phyloP scores from a whole-genome alignment of 768 basidiomycete genomes.

The Leucocoprinus sp. region DNA sequence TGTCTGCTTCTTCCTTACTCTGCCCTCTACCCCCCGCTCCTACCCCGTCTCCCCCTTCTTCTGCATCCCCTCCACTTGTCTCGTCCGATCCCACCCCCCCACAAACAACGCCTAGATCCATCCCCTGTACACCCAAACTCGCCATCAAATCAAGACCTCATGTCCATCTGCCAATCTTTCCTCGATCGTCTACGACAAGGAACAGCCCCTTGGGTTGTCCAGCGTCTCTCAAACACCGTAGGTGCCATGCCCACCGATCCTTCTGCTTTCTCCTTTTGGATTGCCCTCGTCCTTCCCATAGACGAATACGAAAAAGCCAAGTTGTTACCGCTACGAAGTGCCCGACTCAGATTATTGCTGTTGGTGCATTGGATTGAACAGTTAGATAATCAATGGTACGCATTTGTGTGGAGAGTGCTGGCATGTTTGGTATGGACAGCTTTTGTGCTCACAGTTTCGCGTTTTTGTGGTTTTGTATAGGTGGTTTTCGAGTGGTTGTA shows the following conservation, averaged over 20 bases:
- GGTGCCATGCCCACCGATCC: conserved; percentile 72
- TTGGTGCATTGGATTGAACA: conserved; percentile 94
- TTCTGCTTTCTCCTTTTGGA: conserved; percentile 78
- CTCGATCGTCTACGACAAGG: conserved; percentile 46
- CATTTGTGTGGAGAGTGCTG: conserved; percentile 19
- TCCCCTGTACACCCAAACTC: conserved; percentile 15
- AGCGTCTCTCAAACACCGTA: conserved; percentile 72
- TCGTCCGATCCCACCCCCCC: conserved; percentile 12
- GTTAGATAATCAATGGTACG: conserved; percentile 45
- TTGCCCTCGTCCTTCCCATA: conserved; percentile 83
- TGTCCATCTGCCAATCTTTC: conserved; percentile 35
- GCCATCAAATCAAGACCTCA: conserved; percentile 55
- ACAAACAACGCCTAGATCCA: neutral
- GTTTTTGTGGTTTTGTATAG: conserved; percentile 33
- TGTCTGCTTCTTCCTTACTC: conserved; percentile 23
- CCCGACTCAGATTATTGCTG: conserved; percentile 70
- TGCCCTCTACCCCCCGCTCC: conserved; percentile 1
- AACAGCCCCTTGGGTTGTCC: conserved; percentile 89
- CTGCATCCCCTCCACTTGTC: neutral
- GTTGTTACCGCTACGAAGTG: conserved; percentile 72
- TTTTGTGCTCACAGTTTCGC: conserved; percentile 23
- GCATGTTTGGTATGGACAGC: conserved; percentile 16
- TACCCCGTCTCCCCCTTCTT: neutral
- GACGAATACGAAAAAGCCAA: conserved; percentile 87
- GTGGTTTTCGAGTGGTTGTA: conserved; percentile 73